phyloP scores from a whole-genome alignment of 352 stramenopile genomes.

The Phytophthora hibernalis region DNA sequence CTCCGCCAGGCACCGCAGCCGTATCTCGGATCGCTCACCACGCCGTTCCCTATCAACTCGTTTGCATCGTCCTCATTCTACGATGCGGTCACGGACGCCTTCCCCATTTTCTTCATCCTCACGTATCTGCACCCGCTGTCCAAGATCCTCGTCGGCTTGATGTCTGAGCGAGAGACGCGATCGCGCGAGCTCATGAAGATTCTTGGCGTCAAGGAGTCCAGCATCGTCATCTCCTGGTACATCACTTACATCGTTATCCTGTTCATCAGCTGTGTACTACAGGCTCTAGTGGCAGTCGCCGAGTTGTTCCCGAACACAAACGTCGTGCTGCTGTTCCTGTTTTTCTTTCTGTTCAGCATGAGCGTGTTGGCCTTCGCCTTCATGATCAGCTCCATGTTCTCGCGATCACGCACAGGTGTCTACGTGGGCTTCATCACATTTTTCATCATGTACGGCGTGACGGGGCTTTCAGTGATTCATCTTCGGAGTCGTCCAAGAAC shows the following conservation, averaged over 20 bases:
- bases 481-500: slow-evolving; percentile 42
- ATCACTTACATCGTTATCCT: slow-evolving; percentile 48
- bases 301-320: slow-evolving; percentile 44
- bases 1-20: slow-evolving; percentile 49
- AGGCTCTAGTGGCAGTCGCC: slow-evolving; percentile 30
- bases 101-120: slow-evolving; percentile 40
- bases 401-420: slow-evolving; percentile 38
- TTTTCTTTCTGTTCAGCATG: slow-evolving; percentile 43
- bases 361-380: slow-evolving; percentile 44
- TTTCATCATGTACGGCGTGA: slow-evolving; percentile 44
- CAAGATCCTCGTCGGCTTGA: slow-evolving; percentile 40
- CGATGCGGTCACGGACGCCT: slow-evolving; percentile 43
- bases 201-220: slow-evolving; percentile 42
- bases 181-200: slow-evolving; percentile 45
- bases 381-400: slow-evolving; percentile 47
- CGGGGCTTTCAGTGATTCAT: slow-evolving; percentile 57
- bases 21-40: slow-evolving; percentile 33
- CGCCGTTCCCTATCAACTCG: slow-evolving; percentile 43
- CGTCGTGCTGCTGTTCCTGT: slow-evolving; percentile 34
- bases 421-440: slow-evolving; percentile 46
- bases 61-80: slow-evolving; percentile 36
- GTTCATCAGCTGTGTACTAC: slow-evolving; percentile 39
- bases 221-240: slow-evolving; percentile 53
- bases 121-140: slow-evolving; percentile 40
- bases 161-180: slow-evolving; percentile 44